Evolutionary conservation across 2,329 filamentous ascomycete species (phyloP), one percentile per base, ranked within the genome.

Genomic region (Aspergillus texensis): DNA sequence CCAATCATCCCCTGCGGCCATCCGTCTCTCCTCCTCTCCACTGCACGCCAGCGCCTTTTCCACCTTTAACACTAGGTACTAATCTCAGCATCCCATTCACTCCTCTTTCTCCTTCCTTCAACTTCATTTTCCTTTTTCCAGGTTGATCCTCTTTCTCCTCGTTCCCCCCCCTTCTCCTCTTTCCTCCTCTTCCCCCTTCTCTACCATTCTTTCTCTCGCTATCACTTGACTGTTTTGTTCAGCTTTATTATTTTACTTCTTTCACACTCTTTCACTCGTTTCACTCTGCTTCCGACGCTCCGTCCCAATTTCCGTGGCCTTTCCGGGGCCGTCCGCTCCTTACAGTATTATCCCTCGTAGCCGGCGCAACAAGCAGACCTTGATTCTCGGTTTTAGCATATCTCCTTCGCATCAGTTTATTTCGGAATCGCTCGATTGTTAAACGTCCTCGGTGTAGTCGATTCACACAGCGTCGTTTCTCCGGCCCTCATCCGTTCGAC

Each of bases 241-340:
- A 60, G 56, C 60, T 62, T 61, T 62, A 61, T 30, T 41, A 39
- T 58, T 62, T 61, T 55, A 50, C 43, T 45, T 62, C 41, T 55
- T 52, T 56, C 41, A 21, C 58, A 57, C 60, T 60, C 39, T 61
- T 63, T 58, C 34, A 24, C 26, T 62, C 52, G 52, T 65, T 64
- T 64, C 61, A 26, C 62, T 61, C 59, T 50, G 57, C 62, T 52
- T 57, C 36, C 57, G 58, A 57, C 57, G 63, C 45, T 64, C 59
- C 65, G 60, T 61, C 48, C 43, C 54, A 62, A 48, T 53, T 56
- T 64, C 58, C 53, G 43, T 70, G 73, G 73, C 69, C 73, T 68
- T 58, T 62, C 73, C 67, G 73, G 76, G 75, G 75, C 74, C 75
- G 75, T 78, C 75, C 75, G 74, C 71, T 78, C 75, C 71, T 78